phyloP scores from a whole-genome alignment of 1,284 basidiomycete genomes.

The Trametes versicolor region DNA sequence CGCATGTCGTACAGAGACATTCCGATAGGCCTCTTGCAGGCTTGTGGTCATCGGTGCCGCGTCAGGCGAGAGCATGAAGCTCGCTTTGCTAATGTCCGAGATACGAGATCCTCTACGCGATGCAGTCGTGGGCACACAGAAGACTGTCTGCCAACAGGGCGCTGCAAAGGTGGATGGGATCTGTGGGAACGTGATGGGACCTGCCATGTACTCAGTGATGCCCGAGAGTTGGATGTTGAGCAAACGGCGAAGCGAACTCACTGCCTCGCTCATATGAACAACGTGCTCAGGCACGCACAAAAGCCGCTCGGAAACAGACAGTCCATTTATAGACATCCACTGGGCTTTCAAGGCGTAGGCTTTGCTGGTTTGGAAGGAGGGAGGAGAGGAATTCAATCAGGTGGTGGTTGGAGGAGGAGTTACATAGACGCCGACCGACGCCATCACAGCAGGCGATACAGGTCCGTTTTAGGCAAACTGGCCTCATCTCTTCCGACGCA shows the following conservation, averaged over 20 bases:
- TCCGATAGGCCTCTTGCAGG: neutral
- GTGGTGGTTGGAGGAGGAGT: neutral
- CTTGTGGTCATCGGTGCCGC: neutral
- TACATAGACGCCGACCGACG: neutral
- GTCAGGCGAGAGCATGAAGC: neutral
- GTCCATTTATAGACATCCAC: too few relatives aligned
- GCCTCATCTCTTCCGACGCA: neutral
- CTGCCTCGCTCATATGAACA: neutral
- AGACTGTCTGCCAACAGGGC: neutral
- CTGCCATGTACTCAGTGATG: conserved; percentile 5
- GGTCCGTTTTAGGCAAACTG: neutral
- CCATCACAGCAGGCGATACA: neutral
- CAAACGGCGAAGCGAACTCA: neutral
- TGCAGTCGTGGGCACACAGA: neutral
- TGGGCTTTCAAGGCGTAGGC: too few relatives aligned
- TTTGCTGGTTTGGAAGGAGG: too few relatives aligned
- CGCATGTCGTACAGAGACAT: neutral
- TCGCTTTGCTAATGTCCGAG: neutral
- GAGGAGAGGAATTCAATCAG: neutral
- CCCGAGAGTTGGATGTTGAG: neutral
- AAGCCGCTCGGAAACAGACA: too few relatives aligned
- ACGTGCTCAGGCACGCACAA: too few relatives aligned
- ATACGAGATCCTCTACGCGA: neutral
- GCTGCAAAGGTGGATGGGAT: neutral
- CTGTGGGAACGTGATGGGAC: conserved; percentile 15